Conservation (phyloP, 768 basidiomycete genomes). For the Punctularia strigosozonata region DNA sequence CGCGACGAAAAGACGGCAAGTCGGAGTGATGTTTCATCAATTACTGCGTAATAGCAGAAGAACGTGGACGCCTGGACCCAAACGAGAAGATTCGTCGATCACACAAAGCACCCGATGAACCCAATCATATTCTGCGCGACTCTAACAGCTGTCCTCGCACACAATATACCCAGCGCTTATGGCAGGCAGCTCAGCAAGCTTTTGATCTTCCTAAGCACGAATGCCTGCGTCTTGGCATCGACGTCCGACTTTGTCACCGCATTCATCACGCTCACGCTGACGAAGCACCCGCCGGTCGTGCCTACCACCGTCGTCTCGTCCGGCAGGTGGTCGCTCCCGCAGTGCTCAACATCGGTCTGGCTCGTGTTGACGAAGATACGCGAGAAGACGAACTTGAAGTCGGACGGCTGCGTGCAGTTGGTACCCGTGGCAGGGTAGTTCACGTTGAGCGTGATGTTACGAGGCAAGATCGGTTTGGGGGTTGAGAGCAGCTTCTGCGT, state of each 20-base stretch:
- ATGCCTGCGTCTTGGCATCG: slow-evolving; percentile 16
- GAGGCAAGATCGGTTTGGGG: slow-evolving; percentile 26
- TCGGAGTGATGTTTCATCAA: too few relatives aligned
- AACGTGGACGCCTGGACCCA: too few relatives aligned
- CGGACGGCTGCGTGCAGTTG: slow-evolving; percentile 22
- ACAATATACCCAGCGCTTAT: too few relatives aligned
- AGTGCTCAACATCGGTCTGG: slow-evolving; percentile 30
- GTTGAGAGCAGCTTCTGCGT: slow-evolving; percentile 9
- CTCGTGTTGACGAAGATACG: slow-evolving; percentile 20
- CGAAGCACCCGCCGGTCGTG: slow-evolving; percentile 27
- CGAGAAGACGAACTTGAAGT: slow-evolving; percentile 33
- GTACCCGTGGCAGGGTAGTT: slow-evolving; percentile 32
- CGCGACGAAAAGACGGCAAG: too few relatives aligned
- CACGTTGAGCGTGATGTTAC: slow-evolving; percentile 33
- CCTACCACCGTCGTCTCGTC: slow-evolving; percentile 28
- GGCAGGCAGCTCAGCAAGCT: slow-evolving; percentile 12
- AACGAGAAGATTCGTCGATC: too few relatives aligned
- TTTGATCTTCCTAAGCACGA: slow-evolving; percentile 13
- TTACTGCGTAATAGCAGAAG: too few relatives aligned
- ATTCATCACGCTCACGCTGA: slow-evolving; percentile 26
- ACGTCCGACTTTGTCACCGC: slow-evolving; percentile 21
- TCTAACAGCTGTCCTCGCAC: too few relatives aligned
- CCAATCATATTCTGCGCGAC: too few relatives aligned
- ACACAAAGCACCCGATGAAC: too few relatives aligned
- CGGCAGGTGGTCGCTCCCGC: slow-evolving; percentile 30